Evolutionary conservation across 2,329 filamentous ascomycete genomes (phyloP).

Genomic region (Fusarium newnesense): DNA sequence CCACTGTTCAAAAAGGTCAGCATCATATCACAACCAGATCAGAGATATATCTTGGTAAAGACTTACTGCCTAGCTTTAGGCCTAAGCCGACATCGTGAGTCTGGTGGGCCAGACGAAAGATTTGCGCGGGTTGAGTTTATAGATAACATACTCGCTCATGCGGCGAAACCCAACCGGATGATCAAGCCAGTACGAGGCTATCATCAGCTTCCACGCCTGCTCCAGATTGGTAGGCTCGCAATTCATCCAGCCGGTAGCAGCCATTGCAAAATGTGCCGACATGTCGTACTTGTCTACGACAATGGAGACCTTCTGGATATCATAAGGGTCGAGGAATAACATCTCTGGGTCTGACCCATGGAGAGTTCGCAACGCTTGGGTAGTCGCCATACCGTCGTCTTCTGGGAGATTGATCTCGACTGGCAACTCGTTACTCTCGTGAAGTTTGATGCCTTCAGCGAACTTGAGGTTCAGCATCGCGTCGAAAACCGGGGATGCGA

Average conservation of each 20-base stretch:
- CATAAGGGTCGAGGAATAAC: background rate
- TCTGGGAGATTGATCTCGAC: background rate
- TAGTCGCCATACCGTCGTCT: background rate
- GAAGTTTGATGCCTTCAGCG: background rate
- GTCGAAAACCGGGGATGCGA: background rate
- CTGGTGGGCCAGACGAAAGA: background rate
- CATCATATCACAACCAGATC: accelerated
- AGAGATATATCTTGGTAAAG: background rate
- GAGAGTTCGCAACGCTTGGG: background rate
- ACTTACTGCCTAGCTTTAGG: background rate
- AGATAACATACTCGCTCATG: too few relatives aligned
- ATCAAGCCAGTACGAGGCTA: background rate
- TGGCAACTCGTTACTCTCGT: accelerated
- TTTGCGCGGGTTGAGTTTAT: background rate
- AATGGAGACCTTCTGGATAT: background rate
- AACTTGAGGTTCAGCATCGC: background rate
- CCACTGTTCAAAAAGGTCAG: background rate
- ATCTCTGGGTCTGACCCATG: background rate
- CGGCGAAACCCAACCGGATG: too few relatives aligned
- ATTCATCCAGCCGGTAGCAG: background rate
- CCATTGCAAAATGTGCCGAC: background rate
- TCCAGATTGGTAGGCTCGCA: too few relatives aligned
- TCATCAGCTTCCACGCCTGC: background rate
- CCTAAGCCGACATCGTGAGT: background rate
- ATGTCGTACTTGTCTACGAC: background rate